These are phyloP conservation scores for Cryptosporidium meleagridis DNA, from an alignment of 169 alveolate genomes.

Conservation along the genomic window DNA sequence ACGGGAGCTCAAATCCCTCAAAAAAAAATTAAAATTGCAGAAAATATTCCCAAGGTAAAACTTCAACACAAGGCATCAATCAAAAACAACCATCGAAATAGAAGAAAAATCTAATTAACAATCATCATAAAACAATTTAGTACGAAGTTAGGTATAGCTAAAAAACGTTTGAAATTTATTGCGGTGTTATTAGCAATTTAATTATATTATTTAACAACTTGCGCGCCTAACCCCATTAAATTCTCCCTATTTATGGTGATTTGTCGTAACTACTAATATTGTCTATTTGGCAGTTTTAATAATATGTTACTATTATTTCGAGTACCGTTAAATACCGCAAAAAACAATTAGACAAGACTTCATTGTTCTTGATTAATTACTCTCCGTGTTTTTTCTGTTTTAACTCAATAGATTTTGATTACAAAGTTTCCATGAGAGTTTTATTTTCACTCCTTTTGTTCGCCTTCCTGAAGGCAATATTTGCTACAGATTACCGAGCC, in stretches of 20 bases:
- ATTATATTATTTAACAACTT: not conserved
- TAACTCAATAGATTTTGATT: not conserved
- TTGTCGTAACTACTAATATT: not conserved
- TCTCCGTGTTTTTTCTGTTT: not conserved
- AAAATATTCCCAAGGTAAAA: conserved; percentile 17
- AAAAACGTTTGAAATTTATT: not conserved
- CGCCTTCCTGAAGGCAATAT: conserved; percentile 9
- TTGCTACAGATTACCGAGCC: not conserved
- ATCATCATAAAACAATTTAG: not conserved
- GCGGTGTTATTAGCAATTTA: not conserved
- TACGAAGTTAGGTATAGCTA: not conserved
- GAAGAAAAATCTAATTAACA: not conserved
- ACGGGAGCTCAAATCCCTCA: not conserved
- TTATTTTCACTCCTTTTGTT: not conserved
- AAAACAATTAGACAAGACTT: not conserved
- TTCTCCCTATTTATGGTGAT: conserved; percentile 4
- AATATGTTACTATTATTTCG: not conserved
- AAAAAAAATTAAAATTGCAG: conserved; percentile 16
- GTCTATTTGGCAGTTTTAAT: not conserved
- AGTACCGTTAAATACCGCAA: conserved; percentile 2
- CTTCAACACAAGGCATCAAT: not conserved
- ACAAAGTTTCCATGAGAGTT: conserved; percentile 8
- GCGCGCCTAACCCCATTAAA: not conserved
- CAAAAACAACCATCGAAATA: not conserved
- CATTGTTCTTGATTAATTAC: not conserved